Evolutionary conservation across 352 stramenopile species (phyloP), one percentile per base, ranked within the genome.

Genomic region (Sclerospora graminicola): DNA sequence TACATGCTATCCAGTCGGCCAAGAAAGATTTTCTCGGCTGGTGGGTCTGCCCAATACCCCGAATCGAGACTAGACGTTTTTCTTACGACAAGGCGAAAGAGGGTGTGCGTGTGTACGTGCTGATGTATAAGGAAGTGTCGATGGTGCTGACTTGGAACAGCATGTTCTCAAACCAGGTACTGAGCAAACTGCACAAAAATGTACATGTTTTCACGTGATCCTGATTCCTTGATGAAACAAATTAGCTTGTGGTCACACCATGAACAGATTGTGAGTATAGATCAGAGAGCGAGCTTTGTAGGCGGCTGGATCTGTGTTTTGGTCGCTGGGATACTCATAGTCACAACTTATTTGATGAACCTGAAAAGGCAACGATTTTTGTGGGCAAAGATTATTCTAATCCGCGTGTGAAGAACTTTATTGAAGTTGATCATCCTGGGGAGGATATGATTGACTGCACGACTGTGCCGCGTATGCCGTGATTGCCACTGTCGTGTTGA

Each of bases 41-140:
- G n/a, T n/a, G n/a, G n/a, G n/a, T 77, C 7, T 92, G 84, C 48
- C 50, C 30, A 69, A 9, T 72, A 73, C 38, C 74, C 76, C 1
- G 55, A 86, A 5, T 83, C 76, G 19, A 62, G 78, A 36, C 45
- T 93, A 5, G 81, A 93, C 48, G 35, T 69, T 30, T 44, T 78
- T 11, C 52, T 93, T 0, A 36, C 77, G 39, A 82, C 41, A 86
- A 87, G 34, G 81, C 81, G 0, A 57, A 82, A 50, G 72, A 86
- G 37, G 81, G 81, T 13, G 75, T 93, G 14, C 69, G 83, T 54
- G 73, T 96, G 13, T 95, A 94, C 51, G 77, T 96, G 16, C 62
- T 96, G 11, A 89, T 96, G 64, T 95, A 96, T 69, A 93, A 95
- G 44, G 86, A 96, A 51, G 48, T 94, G 6, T 67, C 77, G 1